Evolutionary conservation across 2,329 filamentous ascomycete genomes (phyloP).

Genomic region (Aspergillus japonicus): DNA sequence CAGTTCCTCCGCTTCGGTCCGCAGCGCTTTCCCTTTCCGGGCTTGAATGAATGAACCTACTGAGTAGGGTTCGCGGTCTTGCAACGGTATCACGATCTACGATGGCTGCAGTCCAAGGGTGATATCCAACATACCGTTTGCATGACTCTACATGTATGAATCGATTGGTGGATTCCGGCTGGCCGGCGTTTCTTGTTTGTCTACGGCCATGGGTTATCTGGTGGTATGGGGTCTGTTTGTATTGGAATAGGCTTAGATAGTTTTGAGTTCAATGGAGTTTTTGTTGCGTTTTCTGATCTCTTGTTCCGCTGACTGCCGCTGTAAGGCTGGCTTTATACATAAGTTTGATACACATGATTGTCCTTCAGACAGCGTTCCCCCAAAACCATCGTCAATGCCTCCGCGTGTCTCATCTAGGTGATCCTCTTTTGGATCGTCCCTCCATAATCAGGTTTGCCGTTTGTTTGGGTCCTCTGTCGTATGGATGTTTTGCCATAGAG

Average conservation of each 20-base stretch:
- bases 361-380: neutral
- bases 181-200: neutral
- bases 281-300: neutral
- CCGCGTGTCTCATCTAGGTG: too few species aligned
- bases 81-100: neutral
- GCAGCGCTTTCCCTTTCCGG: neutral
- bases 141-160: neutral
- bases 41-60: neutral
- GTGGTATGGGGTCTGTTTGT: neutral
- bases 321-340: neutral
- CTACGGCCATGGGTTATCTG: too few species aligned
- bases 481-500: neutral
- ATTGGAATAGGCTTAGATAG: neutral
- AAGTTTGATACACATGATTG: neutral
- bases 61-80: neutral
- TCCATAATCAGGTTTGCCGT: neutral
- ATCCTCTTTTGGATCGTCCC: neutral
- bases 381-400: too few species aligned
- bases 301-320: too few species aligned
- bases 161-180: neutral
- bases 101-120: neutral
- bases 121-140: neutral
- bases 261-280: neutral
- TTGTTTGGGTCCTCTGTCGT: too few species aligned
- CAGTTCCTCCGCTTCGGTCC: neutral